Conservation (phyloP, 371 early-diverging fungal species). For the Haplosporangium sp. region DNA sequence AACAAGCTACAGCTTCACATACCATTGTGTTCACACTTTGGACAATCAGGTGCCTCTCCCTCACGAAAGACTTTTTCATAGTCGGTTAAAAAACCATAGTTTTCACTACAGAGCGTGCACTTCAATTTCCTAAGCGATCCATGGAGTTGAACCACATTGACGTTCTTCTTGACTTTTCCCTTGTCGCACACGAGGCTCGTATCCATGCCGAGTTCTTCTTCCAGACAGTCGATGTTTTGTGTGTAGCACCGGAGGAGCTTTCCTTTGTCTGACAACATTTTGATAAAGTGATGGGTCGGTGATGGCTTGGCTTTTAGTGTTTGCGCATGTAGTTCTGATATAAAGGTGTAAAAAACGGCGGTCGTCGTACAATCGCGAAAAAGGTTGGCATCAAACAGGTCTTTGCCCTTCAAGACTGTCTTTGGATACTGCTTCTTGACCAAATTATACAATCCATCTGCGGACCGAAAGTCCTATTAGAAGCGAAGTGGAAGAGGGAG, state of each 20-base stretch:
- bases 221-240: slow-evolving; percentile 98
- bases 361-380: slow-evolving; percentile 83
- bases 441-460: slow-evolving; percentile 80
- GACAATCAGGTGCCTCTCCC: slow-evolving; percentile 84
- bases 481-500: not conserved
- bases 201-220: slow-evolving; percentile 71
- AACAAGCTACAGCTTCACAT: slow-evolving; percentile 7
- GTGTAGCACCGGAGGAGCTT: slow-evolving; percentile 92
- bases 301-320: slow-evolving; percentile 83
- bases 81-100: slow-evolving; percentile 67
- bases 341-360: slow-evolving; percentile 92
- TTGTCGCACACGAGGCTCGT: slow-evolving; percentile 49
- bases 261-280: slow-evolving; percentile 74
- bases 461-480: slow-evolving; percentile 84
- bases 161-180: slow-evolving; percentile 52
- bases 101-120: slow-evolving; percentile 84
- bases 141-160: slow-evolving; percentile 89
- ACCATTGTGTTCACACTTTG: slow-evolving; percentile 73
- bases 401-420: slow-evolving; percentile 85
- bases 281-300: slow-evolving; percentile 90
- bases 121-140: slow-evolving; percentile 88
- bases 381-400: slow-evolving; percentile 95
- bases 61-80: slow-evolving; percentile 67
- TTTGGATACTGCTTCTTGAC: slow-evolving; percentile 85
- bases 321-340: slow-evolving; percentile 88